Evolutionary conservation across 257 asterid genomes (phyloP).

Genomic region (Jaltomata sinuosa): DNA sequence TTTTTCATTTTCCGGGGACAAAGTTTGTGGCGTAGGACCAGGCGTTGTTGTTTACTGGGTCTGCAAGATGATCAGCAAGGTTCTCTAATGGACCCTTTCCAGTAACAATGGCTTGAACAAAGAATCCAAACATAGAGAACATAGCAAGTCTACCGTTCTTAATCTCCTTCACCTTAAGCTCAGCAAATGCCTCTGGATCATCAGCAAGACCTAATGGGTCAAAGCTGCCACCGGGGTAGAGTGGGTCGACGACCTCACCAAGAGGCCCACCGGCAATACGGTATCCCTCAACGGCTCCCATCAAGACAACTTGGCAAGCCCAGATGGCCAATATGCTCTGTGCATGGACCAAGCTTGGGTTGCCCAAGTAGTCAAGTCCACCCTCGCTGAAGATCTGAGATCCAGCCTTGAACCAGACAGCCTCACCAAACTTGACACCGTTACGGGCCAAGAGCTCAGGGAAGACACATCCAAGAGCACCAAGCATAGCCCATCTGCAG

Average conservation of each 20-base stretch:
- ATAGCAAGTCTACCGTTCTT: constrained; percentile 52
- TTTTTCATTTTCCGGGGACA: neutral
- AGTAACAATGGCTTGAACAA: constrained; percentile 54
- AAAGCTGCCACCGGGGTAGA: constrained; percentile 20
- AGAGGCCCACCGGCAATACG: constrained; percentile 26
- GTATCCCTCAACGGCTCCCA: constrained; percentile 78
- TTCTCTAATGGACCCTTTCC: constrained; percentile 64
- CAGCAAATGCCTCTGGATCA: constrained; percentile 42
- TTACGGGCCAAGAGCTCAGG: constrained; percentile 72
- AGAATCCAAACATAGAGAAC: constrained; percentile 68
- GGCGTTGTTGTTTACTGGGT: constrained; percentile 28
- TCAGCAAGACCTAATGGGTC: constrained; percentile 34
- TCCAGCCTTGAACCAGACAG: constrained; percentile 81
- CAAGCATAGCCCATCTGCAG: constrained; percentile 74
- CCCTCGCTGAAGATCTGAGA: constrained; percentile 63
- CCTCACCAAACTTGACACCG: constrained; percentile 72
- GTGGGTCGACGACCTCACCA: constrained; percentile 14
- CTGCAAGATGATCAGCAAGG: constrained; percentile 56
- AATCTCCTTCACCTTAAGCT: constrained; percentile 51
- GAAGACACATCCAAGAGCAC: constrained; percentile 76
- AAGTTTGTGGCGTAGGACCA: constrained; percentile 1
- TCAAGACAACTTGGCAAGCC: constrained; percentile 53
- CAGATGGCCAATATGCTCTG: constrained; percentile 74
- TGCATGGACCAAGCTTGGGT: constrained; percentile 71
- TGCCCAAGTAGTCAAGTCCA: constrained; percentile 65